Evolutionary conservation across 1,284 basidiomycete species (phyloP).

Genomic region (Tilletia indica): DNA sequence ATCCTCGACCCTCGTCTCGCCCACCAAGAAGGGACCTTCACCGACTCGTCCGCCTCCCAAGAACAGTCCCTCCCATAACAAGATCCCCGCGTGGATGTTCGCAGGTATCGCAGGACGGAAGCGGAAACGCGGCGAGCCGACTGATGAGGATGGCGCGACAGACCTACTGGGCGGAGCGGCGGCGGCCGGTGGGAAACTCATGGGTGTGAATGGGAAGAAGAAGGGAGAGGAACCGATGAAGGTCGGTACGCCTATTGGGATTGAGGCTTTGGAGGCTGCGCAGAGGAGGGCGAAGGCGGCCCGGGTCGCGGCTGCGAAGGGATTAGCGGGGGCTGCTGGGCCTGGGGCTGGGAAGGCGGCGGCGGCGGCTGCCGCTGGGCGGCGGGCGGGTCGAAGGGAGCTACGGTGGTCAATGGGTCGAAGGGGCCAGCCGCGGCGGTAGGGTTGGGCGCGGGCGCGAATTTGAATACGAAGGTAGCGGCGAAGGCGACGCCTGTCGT

Average conservation of each 20-base stretch:
- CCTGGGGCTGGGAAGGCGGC: too few relatives aligned
- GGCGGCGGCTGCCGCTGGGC: too few relatives aligned
- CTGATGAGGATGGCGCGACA: background rate
- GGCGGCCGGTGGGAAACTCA: background rate
- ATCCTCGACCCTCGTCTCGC: slow-evolving; percentile 52
- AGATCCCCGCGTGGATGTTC: slow-evolving; percentile 40
- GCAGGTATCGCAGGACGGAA: slow-evolving; percentile 41
- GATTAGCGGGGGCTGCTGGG: background rate
- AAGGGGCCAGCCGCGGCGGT: too few relatives aligned
- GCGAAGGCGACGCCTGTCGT: background rate
- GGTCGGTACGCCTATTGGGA: slow-evolving; percentile 50
- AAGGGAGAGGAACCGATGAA: slow-evolving; percentile 38
- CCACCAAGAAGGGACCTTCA: slow-evolving; percentile 64
- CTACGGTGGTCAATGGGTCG: too few relatives aligned
- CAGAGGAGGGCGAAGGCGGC: slow-evolving; percentile 36
- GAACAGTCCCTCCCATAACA: slow-evolving; percentile 55
- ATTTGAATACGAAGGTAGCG: too few relatives aligned
- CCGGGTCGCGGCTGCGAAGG: slow-evolving; percentile 22
- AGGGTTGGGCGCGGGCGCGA: too few relatives aligned
- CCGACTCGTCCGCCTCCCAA: too few relatives aligned
- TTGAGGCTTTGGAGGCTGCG: slow-evolving; percentile 46
- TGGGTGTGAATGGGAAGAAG: too few relatives aligned
- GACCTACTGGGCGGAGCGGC: too few relatives aligned
- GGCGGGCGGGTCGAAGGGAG: too few relatives aligned
- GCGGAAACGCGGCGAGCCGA: slow-evolving; percentile 43